Conservation (phyloP, 768 basidiomycete genomes). For the Podaxis sp. region DNA sequence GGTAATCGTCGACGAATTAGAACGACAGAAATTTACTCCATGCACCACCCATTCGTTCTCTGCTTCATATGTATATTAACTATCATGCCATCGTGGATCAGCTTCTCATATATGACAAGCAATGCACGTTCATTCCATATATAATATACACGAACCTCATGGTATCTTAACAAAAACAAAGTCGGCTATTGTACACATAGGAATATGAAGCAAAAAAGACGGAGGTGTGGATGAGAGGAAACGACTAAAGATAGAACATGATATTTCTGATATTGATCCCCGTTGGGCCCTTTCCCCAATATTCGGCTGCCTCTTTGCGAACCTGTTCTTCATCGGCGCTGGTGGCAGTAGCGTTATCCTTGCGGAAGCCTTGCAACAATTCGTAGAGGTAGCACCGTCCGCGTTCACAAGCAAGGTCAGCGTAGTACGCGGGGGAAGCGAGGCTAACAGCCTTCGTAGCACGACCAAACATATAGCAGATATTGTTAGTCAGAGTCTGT, state of each 20-base stretch:
- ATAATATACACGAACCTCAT: neutral
- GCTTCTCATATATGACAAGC: no score
- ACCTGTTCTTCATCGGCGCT: slow-evolving; percentile 48
- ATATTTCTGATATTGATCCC: slow-evolving; percentile 55
- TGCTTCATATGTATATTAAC: no score
- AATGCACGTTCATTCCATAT: no score
- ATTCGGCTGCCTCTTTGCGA: slow-evolving; percentile 46
- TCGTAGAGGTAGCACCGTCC: slow-evolving; percentile 77
- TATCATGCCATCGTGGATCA: no score
- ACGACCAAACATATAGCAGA: slow-evolving; percentile 80
- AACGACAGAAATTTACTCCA: neutral
- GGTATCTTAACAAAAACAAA: neutral
- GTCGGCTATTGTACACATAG: neutral
- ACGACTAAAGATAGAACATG: slow-evolving; percentile 70
- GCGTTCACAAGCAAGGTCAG: slow-evolving; percentile 64
- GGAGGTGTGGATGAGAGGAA: neutral
- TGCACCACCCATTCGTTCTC: no score
- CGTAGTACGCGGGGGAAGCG: slow-evolving; percentile 80
- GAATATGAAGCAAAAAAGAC: neutral
- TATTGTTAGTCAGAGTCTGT: slow-evolving; percentile 67
- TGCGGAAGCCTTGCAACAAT: slow-evolving; percentile 53
- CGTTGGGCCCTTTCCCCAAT: slow-evolving; percentile 60
- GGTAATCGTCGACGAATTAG: neutral
- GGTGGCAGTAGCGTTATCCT: slow-evolving; percentile 16
- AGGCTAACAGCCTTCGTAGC: slow-evolving; percentile 88